phyloP scores from a whole-genome alignment of 108 stramenopile species.

The Fragilaria radians region DNA sequence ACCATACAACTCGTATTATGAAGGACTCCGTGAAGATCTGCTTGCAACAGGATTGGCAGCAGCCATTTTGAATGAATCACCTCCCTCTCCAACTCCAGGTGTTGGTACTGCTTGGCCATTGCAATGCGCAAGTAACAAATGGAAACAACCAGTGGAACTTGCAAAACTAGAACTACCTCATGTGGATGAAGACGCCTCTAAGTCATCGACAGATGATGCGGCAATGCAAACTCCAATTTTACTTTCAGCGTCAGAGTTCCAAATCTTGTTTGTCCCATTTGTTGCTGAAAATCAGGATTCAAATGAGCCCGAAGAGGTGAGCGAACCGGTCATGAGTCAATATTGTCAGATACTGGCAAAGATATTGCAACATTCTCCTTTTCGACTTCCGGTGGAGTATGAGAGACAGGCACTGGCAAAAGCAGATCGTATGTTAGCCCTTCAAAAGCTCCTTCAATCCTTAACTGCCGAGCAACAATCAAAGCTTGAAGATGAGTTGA shows the following conservation, averaged over 20 bases:
- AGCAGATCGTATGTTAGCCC: constrained; percentile 62
- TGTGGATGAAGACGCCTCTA: constrained; percentile 20
- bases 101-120: constrained; percentile 42
- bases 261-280: constrained; percentile 67
- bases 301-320: constrained; percentile 29
- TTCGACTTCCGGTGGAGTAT: constrained; percentile 76
- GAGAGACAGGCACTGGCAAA: constrained; percentile 63
- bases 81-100: constrained; percentile 23
- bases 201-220: constrained; percentile 30
- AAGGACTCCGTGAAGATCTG: constrained; percentile 78
- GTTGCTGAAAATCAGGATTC: constrained; percentile 49
- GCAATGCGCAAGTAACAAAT: constrained; percentile 88
- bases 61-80: constrained; percentile 34
- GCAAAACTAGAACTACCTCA: constrained; percentile 70
- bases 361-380: constrained; percentile 72
- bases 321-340: constrained; percentile 43
- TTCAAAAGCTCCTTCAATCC: constrained; percentile 58
- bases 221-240: constrained; percentile 59
- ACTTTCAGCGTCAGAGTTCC: constrained; percentile 68
- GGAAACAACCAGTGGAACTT: constrained; percentile 77
- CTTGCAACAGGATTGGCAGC: constrained; percentile 81
- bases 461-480: constrained; percentile 54
- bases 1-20: constrained; percentile 86
- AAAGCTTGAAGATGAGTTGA: constrained; percentile 72
- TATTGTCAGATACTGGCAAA: constrained; percentile 76